These are phyloP conservation scores for Penicillium sp. DNA, from an alignment of 2,329 filamentous ascomycete genomes.

Conservation along the genomic window DNA sequence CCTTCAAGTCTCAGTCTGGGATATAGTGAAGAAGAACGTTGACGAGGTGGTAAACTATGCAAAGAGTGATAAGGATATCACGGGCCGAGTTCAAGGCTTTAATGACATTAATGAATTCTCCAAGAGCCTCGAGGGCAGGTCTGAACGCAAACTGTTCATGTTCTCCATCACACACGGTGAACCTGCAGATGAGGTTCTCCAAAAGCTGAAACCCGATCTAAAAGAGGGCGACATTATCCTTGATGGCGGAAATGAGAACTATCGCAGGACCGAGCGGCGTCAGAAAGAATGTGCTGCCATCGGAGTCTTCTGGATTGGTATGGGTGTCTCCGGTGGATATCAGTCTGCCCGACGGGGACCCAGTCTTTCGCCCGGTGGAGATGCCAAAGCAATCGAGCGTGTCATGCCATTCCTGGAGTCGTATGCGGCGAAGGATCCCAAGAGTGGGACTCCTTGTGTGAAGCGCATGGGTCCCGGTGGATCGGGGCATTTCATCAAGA, in stretches of 20 bases:
- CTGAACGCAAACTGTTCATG: slow-evolving; percentile 38
- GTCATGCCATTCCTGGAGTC: slow-evolving; percentile 61
- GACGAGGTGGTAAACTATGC: slow-evolving; percentile 31
- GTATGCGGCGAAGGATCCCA: slow-evolving; percentile 61
- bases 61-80: slow-evolving; percentile 23
- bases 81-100: slow-evolving; percentile 36
- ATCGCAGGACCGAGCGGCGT: slow-evolving; percentile 61
- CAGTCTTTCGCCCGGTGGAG: slow-evolving; percentile 66
- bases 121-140: slow-evolving; percentile 34
- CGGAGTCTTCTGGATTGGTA: slow-evolving; percentile 65
- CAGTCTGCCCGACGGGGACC: slow-evolving; percentile 65
- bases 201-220: slow-evolving; percentile 51
- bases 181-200: slow-evolving; percentile 39
- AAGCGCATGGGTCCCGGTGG: slow-evolving; percentile 61
- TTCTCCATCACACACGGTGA: slow-evolving; percentile 44
- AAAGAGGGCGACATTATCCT: slow-evolving; percentile 64
- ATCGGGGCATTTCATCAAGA: slow-evolving; percentile 71
- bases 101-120: slow-evolving; percentile 39
- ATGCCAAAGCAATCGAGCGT: slow-evolving; percentile 56
- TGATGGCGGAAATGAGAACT: slow-evolving; percentile 68
- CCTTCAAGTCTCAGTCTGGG: slow-evolving; percentile 42
- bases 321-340: slow-evolving; percentile 68
- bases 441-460: slow-evolving; percentile 59
- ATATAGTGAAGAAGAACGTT: slow-evolving; percentile 35
- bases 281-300: slow-evolving; percentile 57